These are phyloP conservation scores for Boletus insuetus DNA, from an alignment of 768 basidiomycete species.

Conservation along the genomic window DNA sequence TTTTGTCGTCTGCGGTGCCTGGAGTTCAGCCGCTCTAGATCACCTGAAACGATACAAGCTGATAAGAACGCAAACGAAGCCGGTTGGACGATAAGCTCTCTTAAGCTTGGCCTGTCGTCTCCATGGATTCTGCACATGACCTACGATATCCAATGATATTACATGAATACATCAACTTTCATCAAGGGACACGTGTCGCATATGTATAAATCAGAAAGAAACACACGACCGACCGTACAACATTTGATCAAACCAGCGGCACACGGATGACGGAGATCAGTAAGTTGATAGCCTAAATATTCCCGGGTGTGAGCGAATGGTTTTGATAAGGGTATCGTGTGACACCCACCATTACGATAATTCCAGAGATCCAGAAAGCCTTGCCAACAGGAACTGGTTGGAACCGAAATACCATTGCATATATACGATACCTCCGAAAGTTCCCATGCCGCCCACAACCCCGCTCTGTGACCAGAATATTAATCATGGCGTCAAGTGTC, in stretches of 20 bases:
- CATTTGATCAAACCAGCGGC: neutral
- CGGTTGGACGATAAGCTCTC: too few species aligned
- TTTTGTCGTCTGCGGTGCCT: too few species aligned
- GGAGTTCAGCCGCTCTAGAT: too few species aligned
- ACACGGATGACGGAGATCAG: slow-evolving; percentile 10
- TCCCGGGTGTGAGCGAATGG: neutral
- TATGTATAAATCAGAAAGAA: too few species aligned
- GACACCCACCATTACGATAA: slow-evolving; percentile 35
- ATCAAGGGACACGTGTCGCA: too few species aligned
- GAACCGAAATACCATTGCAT: slow-evolving; percentile 36
- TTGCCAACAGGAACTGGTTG: slow-evolving; percentile 2
- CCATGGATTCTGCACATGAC: too few species aligned
- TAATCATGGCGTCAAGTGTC: neutral
- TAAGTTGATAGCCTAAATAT: slow-evolving; percentile 5
- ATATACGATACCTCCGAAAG: slow-evolving; percentile 48
- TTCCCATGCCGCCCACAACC: slow-evolving; percentile 39
- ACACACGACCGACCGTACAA: neutral
- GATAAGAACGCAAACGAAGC: too few species aligned
- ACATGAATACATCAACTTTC: too few species aligned
- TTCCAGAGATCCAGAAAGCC: slow-evolving; percentile 45
- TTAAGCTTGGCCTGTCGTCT: too few species aligned
- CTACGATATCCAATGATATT: too few species aligned
- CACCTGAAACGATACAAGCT: too few species aligned
- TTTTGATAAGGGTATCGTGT: too few species aligned
- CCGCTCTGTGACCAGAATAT: slow-evolving; percentile 22